Base-by-base conservation (phyloP, 768 basidiomycete genomes). In the Neoboletus brunneissimus region DNA sequence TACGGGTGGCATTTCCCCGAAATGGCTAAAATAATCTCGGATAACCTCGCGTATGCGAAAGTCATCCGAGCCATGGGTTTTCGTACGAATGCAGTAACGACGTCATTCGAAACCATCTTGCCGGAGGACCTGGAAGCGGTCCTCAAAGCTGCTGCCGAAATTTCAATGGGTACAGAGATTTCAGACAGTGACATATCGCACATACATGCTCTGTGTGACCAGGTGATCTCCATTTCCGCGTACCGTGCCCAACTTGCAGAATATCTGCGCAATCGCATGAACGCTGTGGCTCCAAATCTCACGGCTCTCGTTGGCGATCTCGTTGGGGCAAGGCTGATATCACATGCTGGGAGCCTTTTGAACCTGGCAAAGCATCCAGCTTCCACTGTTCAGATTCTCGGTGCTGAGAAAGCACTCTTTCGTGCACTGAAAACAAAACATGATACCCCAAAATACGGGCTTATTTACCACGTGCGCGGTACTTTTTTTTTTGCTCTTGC, bases 1-100 rank as follows among this genome's bases (percentile, higher is more conserved):
- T 99, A 99, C 66, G 97, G 97, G 37, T 99, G 97, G 97, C 97
- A 99, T 78, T 99, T 99, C 82, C 97, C 97, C 5, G 97, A 99
- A 75, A 91, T 99, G 89, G 90, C 88, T 56, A 98, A 98, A 78
- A 98, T 99, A 71, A 90, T 99, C 62, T 85, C 87, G 57, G 97
- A 99, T 79, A 99, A 97, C 75, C 76, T 95, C 56, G 95, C 96
- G 20, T 98, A 98, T 72, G 95, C 97, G 57, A 97, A 94, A 77
- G 88, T 89, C 55, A 85, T 99, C 65, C 89, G 88, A 54, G 74
- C 81, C 34, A 96, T 99, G 95, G 97, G 94, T 56, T 94, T 98
- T 83, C 91, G 97, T 64, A 95, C 95, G 64, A 97, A 96, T 73
- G 93, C 94, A 35, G 77, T 83, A 25, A 78, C 85, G 44, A 98